Evolutionary conservation across 257 asterid species (phyloP).

Genomic region (Solanum corneliomulleri): DNA sequence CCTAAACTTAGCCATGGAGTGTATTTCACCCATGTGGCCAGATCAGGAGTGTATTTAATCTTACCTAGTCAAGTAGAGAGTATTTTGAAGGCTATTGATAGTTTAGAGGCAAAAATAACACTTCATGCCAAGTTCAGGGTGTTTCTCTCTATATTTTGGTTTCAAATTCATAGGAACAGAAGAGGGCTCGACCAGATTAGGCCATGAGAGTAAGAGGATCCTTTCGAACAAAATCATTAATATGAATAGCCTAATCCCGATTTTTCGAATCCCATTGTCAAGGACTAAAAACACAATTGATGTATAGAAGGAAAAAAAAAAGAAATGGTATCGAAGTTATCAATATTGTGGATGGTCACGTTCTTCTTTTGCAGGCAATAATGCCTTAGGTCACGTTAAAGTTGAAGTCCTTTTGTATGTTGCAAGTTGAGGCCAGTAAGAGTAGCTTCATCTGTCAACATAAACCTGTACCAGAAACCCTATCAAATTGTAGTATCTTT

Average conservation of each 20-base stretch:
- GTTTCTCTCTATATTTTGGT: neutral
- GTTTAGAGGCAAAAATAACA: neutral
- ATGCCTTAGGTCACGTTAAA: slow-evolving; percentile 27
- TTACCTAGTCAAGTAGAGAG: neutral
- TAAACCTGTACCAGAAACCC: slow-evolving; percentile 10
- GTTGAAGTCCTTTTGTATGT: slow-evolving; percentile 1
- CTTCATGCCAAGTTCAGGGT: neutral
- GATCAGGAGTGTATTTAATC: neutral
- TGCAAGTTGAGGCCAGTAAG: slow-evolving; percentile 7
- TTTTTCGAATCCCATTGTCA: neutral
- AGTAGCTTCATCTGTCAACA: neutral
- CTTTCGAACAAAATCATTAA: neutral
- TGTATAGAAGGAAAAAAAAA: neutral
- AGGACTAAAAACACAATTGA: neutral
- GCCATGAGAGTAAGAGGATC: neutral
- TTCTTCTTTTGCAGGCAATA: slow-evolving; percentile 8
- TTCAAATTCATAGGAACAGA: neutral
- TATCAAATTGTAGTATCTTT: slow-evolving; percentile 14
- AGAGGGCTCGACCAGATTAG: neutral
- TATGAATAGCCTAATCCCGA: neutral
- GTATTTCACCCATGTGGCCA: neutral
- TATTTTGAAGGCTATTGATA: neutral
- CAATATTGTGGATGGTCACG: neutral
- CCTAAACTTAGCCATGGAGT: neutral
- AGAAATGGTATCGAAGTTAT: neutral